These are phyloP conservation scores for Aspergillus affinis DNA, from an alignment of 495 filamentous ascomycete genomes.

Conservation along the genomic window DNA sequence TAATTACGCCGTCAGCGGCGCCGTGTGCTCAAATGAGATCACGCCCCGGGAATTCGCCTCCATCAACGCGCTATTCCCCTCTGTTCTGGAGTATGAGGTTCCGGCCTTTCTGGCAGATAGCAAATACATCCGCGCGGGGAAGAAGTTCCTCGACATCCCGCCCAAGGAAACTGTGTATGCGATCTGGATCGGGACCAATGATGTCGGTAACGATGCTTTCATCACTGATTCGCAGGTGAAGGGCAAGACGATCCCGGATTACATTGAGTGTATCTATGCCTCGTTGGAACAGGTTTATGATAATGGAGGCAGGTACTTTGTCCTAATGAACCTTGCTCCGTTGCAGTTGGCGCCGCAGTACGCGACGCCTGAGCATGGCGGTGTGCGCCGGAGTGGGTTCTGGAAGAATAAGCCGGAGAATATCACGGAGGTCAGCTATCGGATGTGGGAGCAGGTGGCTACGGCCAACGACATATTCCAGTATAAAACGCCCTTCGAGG, in stretches of 20 bases:
- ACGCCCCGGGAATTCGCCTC: conserved; percentile 48
- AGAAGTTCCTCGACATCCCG: conserved; percentile 50
- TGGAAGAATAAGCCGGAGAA: conserved; percentile 62
- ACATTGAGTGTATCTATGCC: conserved; percentile 62
- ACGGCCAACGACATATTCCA: conserved; percentile 60
- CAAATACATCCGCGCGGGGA: conserved; percentile 35
- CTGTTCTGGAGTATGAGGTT: conserved; percentile 65
- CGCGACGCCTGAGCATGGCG: conserved; percentile 48
- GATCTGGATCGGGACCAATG: conserved; percentile 80
- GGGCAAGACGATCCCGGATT: conserved; percentile 59
- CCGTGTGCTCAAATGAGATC: conserved; percentile 67
- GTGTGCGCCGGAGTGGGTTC: conserved; percentile 51
- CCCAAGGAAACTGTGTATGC: conserved; percentile 64
- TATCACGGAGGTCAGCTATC: conserved; percentile 51
- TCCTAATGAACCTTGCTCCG: conserved; percentile 64
- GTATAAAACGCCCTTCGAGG: conserved; percentile 60
- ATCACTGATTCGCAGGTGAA: conserved; percentile 59
- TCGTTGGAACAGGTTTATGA: conserved; percentile 59
- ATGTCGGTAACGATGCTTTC: conserved; percentile 63
- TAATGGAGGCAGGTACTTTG: conserved; percentile 66
- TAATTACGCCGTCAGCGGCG: conserved; percentile 72
- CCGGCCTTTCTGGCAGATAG: conserved; percentile 66
- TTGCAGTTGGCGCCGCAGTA: conserved; percentile 64
- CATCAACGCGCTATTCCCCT: conserved; percentile 56
- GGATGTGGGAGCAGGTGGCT: conserved; percentile 62